Base-by-base conservation (phyloP, 2,329 filamentous ascomycete species). In the Plenodomus tracheiphilus region DNA sequence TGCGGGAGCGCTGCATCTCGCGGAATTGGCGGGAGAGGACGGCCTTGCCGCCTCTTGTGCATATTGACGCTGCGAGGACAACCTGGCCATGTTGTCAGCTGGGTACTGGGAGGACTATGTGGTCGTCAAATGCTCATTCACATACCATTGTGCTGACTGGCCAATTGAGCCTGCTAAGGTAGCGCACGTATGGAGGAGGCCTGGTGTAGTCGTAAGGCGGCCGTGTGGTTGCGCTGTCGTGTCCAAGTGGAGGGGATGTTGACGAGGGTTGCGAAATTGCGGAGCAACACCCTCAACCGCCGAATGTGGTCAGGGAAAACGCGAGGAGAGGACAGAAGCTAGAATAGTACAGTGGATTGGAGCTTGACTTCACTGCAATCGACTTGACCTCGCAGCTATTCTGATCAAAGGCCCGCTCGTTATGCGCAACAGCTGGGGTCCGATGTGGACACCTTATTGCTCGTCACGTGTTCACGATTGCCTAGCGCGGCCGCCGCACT, bases 51-150 rank as follows among this genome's bases (percentile, higher is more conserved):
- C 94, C 94, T 65, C 94, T 87, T 74, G 95, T 99, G 79, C 93
- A 97, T 81, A 99, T 97, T 69, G 94, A 97, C 69, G 94, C 94
- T 76, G 93, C 94, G 74, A 99, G 90, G 75, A 99, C 91, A 75
- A 99, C 94, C 94, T 97, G 56, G 41, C 22, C 44, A 4, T 32
- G 46, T 41, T 39, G 58, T 65, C 53, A 66, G 62, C 56, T 49
- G 44, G 47, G 41, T 60, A 48, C 39, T 45, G 46, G 36, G 5
- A 5, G 36, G 7, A n/a, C n/a, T 28, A 39, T 25, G 30, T 28
- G 21, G n/a, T 32, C n/a, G 38, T 30, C 19, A 36, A 30, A 36
- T 38, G 21, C 30, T 30, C n/a, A 2, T 28, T 25, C 21, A n/a
- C 47, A 46, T 67, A 72, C 70, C 70, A 72, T 72, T 37, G 38